Evolutionary conservation across 257 asterid genomes (phyloP).

Genomic region (Solanum etuberosum): DNA sequence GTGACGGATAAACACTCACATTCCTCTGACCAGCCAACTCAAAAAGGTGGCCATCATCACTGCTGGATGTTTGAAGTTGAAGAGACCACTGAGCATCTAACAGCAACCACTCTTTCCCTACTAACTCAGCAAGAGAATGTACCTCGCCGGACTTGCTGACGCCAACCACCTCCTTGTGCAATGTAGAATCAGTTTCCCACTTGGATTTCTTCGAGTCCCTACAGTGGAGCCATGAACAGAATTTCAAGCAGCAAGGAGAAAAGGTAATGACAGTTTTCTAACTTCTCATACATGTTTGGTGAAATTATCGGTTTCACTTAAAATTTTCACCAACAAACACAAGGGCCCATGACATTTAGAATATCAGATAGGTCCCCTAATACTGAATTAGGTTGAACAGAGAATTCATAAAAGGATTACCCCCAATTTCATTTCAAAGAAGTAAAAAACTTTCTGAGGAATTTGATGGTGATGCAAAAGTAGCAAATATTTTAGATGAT

Average conservation of each 20-base stretch:
- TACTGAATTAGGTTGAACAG: background rate
- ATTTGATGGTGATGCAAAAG: background rate
- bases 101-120: slow-evolving; percentile 54
- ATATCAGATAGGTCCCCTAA: background rate
- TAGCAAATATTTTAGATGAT: background rate
- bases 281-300: background rate
- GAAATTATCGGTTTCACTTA: background rate
- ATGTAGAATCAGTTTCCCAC: slow-evolving; percentile 26
- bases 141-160: slow-evolving; percentile 43
- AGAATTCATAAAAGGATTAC: background rate
- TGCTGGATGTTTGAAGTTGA: slow-evolving; percentile 29
- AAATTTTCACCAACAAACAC: background rate
- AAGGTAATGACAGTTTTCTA: slow-evolving; percentile 3
- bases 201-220: slow-evolving; percentile 49
- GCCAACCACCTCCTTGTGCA: slow-evolving; percentile 48
- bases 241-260: background rate
- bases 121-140: slow-evolving; percentile 48
- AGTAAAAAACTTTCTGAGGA: background rate
- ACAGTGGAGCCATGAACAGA: slow-evolving; percentile 11
- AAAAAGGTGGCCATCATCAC: slow-evolving; percentile 55
- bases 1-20: slow-evolving; percentile 32
- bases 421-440: background rate
- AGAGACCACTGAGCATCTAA: slow-evolving; percentile 67
- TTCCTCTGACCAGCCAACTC: slow-evolving; percentile 63
- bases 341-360: background rate